A percentile compares a stretch with the other conserved stretches of the same genome.
These are phyloP conservation scores for Eucalyptus curtisii DNA, from an alignment of 345 rosid genomes.

Conservation along the genomic window DNA sequence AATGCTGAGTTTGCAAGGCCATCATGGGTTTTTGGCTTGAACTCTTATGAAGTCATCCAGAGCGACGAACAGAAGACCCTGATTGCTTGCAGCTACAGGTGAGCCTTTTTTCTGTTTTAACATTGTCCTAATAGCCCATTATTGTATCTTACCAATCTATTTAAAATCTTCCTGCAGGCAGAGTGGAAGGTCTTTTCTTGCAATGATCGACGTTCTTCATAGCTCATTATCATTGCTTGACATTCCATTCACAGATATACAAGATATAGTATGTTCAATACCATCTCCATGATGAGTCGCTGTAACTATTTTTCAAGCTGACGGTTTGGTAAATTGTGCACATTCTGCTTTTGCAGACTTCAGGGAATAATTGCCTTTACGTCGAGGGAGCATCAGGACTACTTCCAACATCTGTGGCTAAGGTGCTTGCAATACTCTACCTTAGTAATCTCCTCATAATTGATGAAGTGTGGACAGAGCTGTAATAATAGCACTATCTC, in stretches of 20 bases:
- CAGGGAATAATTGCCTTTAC: slow-evolving; percentile 50
- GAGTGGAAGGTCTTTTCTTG: slow-evolving; percentile 80
- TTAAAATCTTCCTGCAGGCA: slow-evolving; percentile 40
- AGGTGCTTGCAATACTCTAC: slow-evolving; percentile 22
- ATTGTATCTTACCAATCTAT: background rate
- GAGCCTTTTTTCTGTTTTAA: background rate
- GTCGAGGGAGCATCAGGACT: slow-evolving; percentile 82
- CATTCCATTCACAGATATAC: slow-evolving; percentile 82
- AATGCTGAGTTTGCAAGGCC: slow-evolving; percentile 89
- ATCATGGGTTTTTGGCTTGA: slow-evolving; percentile 71
- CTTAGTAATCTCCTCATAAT: background rate
- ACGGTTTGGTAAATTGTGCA: background rate
- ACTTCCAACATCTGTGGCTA: slow-evolving; percentile 83
- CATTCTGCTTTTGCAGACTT: slow-evolving; percentile 31
- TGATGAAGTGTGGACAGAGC: background rate
- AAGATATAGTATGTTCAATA: slow-evolving; percentile 44
- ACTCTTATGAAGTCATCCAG: slow-evolving; percentile 66
- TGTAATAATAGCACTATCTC: background rate
- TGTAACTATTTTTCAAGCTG: background rate
- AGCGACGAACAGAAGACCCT: slow-evolving; percentile 39
- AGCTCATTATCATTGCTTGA: slow-evolving; percentile 62
- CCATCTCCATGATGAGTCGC: background rate
- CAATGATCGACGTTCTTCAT: slow-evolving; percentile 47
- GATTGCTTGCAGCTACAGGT: slow-evolving; percentile 89
- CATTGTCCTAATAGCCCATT: background rate